Evolutionary conservation across 495 filamentous ascomycete genomes (phyloP), one percentile per base, ranked within the genome.

Genomic region (Daldinia concentrica): DNA sequence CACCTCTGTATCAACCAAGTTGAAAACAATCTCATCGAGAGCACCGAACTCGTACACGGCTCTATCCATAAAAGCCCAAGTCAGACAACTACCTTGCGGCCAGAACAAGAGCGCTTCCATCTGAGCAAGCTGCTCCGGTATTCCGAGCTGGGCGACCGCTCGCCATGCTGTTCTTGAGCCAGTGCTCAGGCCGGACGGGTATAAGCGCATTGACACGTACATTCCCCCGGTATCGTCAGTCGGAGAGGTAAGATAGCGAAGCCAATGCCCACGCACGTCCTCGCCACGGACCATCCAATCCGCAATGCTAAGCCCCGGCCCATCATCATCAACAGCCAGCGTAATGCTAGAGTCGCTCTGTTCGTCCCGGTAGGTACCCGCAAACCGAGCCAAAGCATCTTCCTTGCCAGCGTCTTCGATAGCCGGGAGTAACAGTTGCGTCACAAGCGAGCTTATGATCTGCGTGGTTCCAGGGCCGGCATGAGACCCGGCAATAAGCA

Each of bases 371-470:
- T 82, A 87, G 0, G 76, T 79, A 8, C 85, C 86, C 0, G 64
- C 76, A 36, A 83, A 84, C 6, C 59, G 68, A 9, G 59, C 52
- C 0, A 45, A 15, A 0, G 82, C 82, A 62, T 86, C 80, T 32
- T 78, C 74, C 45, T 78, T 79, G 15, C 83, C 82, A 24, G 79
- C 80, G 9, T 74, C 19, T 32, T 87, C 85, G 26, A 86, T 64
- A 3, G 79, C 79, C 0, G 82, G 80, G 14, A 80, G 39, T 19
- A 77, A 36, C 1, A 41, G 26, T 17, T 39, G 34, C 58, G 58
- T 43, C 0, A 34, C 54, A 15, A 56, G 43, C 19, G 67, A 70
- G 22, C 84, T 48, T 0, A 85, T 61, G 11, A 57, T 69, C 7
- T 78, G 69, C 1, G 80, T 58, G 9, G 83, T 48, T n/a, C 77